phyloP scores from a whole-genome alignment of 2,329 filamentous ascomycete species.

The Acephala macrosclerotiorum region DNA sequence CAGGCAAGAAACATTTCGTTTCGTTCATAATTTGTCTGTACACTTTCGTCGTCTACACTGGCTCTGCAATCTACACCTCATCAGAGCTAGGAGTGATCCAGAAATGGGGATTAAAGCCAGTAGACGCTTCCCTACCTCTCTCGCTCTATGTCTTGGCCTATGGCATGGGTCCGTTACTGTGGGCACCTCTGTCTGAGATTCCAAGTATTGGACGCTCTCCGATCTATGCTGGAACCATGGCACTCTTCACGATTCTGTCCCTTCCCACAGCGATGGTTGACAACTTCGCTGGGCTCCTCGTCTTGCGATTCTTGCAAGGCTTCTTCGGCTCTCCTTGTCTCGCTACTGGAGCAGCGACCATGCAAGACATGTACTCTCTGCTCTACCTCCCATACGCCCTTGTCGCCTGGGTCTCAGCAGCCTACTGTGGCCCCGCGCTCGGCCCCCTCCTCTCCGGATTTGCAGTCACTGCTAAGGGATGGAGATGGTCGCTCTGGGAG shows the following conservation, averaged over 20 bases:
- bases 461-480: constrained; percentile 61
- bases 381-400: constrained; percentile 64
- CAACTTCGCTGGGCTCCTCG: constrained; percentile 69
- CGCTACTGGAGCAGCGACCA: constrained; percentile 62
- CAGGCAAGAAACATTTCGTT: constrained; percentile 51
- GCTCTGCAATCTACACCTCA: constrained; percentile 56
- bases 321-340: constrained; percentile 73
- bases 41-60: constrained; percentile 66
- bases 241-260: constrained; percentile 71
- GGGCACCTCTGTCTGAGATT: constrained; percentile 72
- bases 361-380: constrained; percentile 61
- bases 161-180: constrained; percentile 69
- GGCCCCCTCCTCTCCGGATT: constrained; percentile 69
- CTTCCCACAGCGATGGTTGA: constrained; percentile 69
- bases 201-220: constrained; percentile 71
- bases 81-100: constrained; percentile 56
- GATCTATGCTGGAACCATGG: constrained; percentile 72
- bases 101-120: constrained; percentile 59
- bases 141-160: constrained; percentile 70
- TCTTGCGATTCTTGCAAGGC: constrained; percentile 69
- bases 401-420: constrained; percentile 63
- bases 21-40: constrained; percentile 58
- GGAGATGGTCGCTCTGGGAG: constrained; percentile 72
- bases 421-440: constrained; percentile 60
- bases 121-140: constrained; percentile 63